Base-by-base conservation (phyloP, 495 filamentous ascomycete genomes). In the Hypoxylon lenormandii region DNA sequence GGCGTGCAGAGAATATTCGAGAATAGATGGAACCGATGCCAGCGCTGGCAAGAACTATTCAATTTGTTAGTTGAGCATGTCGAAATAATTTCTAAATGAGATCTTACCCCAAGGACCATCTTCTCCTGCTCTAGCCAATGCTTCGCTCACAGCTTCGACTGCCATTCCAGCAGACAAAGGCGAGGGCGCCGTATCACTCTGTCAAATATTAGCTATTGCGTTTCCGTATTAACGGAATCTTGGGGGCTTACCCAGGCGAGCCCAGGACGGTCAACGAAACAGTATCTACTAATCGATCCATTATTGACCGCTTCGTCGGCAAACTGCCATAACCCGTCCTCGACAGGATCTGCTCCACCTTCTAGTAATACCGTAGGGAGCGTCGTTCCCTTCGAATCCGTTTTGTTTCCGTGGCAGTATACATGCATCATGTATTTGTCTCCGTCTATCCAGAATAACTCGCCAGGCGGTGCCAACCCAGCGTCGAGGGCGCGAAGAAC, bases 191-290 rank as follows among this genome's bases (percentile, higher is more conserved):
- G 93, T 93, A 78, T 98, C 95, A 47, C 92, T 83, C 80, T 82
- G 45, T 21, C 12, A 2, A 1, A 1, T 28, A 57, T 66, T 46
- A 49, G 66, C 33, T 43, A 7, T 6, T 18, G 42, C 0, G 40
- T 10, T 30, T 0, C 2, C 49, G 28, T 15, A 50, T 45, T 5
- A 13, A 15, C 55, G 7, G 48, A 13, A 5, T 10, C n/a, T 3
- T 16, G n/a, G n/a, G n/a, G n/a, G 67, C 78, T 72, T 72, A 81
- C 95, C 88, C 91, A 97, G 36, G 84, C 93, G 51, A 93, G 80
- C 1, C 95, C 95, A 0, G 95, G 95, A 18, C 95, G 90, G 72
- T 98, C 95, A 80, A 91, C 96, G 78, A 96, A 97, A 81, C 95
- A 98, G 78, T 95, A 98, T 46, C 94, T 89, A 49, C 78, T 75